Evolutionary conservation across 2,329 filamentous ascomycete species (phyloP).

Genomic region (Sphaerulina populicola): DNA sequence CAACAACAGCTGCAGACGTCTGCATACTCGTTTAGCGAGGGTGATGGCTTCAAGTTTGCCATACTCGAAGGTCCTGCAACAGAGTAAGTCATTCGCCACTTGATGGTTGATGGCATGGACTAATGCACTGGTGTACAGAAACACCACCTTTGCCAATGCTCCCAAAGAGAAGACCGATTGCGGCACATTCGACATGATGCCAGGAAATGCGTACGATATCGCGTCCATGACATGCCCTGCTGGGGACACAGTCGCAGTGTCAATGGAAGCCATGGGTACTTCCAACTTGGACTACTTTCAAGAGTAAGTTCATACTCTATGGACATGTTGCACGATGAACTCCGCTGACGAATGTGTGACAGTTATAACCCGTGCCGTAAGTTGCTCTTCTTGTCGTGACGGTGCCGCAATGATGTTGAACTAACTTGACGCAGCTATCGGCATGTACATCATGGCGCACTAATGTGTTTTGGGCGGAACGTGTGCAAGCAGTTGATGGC

Average conservation of each 20-base stretch:
- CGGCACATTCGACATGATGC: constrained; percentile 10
- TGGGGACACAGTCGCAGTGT: constrained; percentile 13
- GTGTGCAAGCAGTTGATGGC: too few species aligned
- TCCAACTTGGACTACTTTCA: constrained; percentile 16
- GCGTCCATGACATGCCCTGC: constrained; percentile 16
- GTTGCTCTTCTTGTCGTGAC: too few species aligned
- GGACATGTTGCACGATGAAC: not conserved
- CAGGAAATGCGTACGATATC: constrained; percentile 17
- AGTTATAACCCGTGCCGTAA: constrained; percentile 5
- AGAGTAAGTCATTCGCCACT: constrained; percentile 10
- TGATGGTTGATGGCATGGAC: not conserved
- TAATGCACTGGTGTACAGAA: constrained; percentile 1
- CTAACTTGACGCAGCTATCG: too few species aligned
- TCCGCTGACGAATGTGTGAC: not conserved
- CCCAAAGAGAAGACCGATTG: constrained; percentile 12
- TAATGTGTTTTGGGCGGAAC: too few species aligned
- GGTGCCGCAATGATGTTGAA: too few species aligned
- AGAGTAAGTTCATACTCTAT: constrained; percentile 20
- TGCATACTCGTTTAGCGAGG: constrained; percentile 41
- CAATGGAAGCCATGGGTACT: constrained; percentile 11
- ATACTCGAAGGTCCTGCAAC: constrained; percentile 42
- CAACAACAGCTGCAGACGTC: constrained; percentile 53
- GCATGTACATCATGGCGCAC: too few species aligned
- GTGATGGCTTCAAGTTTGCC: constrained; percentile 18
- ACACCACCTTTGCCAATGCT: constrained; percentile 46